A percentile compares a stretch with the other conserved stretches of the same genome.
Evolutionary conservation across 1,139 yeast species (phyloP).

Genomic region (Lodderomyces metapsilosis): DNA sequence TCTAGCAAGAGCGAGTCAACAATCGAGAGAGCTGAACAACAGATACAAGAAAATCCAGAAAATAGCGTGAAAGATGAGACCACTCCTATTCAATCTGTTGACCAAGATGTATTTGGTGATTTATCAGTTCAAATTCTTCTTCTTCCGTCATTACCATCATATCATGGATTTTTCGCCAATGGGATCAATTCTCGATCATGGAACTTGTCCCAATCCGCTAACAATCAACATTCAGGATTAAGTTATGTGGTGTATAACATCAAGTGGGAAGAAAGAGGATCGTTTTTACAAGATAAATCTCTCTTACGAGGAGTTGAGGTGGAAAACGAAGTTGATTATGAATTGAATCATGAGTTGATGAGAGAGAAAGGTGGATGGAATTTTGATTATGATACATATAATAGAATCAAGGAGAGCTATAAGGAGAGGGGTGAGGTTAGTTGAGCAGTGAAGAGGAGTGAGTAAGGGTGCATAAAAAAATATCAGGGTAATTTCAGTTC

Average conservation of each 20-base stretch:
- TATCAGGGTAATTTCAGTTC: too few species aligned
- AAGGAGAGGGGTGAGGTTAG: background rate
- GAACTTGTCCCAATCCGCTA: conserved; percentile 24
- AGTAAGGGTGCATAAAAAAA: too few species aligned
- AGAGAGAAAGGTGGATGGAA: conserved; percentile 30
- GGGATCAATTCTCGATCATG: conserved; percentile 76
- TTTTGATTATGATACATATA: conserved; percentile 29
- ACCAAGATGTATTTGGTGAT: conserved; percentile 45
- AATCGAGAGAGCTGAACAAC: conserved; percentile 9
- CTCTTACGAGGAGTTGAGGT: conserved; percentile 29
- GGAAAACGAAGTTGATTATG: conserved; percentile 28
- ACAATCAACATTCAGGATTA: conserved; percentile 62
- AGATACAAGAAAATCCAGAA: background rate
- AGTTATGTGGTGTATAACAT: conserved; percentile 60
- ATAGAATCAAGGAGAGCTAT: conserved; percentile 21
- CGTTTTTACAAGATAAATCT: conserved; percentile 29
- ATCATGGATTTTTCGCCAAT: conserved; percentile 62
- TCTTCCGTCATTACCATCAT: conserved; percentile 63
- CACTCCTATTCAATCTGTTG: conserved; percentile 4
- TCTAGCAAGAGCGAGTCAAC: background rate
- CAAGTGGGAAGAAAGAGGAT: conserved; percentile 43
- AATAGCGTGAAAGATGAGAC: background rate
- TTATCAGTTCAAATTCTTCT: conserved; percentile 67
- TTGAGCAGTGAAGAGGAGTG: too few species aligned
- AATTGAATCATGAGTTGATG: conserved; percentile 17